phyloP scores from a whole-genome alignment of 208 protist species.

The Wallacemonas sp. region DNA sequence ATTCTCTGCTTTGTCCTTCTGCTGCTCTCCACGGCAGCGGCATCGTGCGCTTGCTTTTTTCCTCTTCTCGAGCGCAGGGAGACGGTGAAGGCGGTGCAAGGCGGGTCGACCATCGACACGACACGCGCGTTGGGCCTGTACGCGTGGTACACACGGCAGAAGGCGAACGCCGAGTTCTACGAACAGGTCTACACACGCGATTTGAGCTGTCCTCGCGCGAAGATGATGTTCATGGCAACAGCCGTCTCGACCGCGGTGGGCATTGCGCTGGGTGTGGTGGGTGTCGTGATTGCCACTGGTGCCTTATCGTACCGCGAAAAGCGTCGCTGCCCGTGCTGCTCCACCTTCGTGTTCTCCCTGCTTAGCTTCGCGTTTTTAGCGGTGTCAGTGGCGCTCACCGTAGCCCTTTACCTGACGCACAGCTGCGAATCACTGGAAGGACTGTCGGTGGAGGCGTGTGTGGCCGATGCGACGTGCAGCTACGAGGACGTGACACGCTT shows the following conservation, averaged over 20 bases:
- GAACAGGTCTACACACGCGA: conserved; percentile 8
- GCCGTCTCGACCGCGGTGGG: background rate
- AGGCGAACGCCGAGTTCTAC: conserved; percentile 1
- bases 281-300: background rate
- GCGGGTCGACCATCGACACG: background rate
- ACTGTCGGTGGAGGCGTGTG: background rate
- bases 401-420: conserved; percentile 5
- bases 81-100: background rate
- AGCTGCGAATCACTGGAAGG: conserved; percentile 7
- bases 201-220: background rate
- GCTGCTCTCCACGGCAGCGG: conserved; percentile 4
- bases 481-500: background rate
- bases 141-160: conserved; percentile 9
- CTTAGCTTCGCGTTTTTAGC: conserved; percentile 11
- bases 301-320: background rate
- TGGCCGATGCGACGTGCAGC: background rate
- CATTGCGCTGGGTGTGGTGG: conserved; percentile 12
- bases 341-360: conserved; percentile 11
- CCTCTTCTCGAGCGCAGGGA: background rate
- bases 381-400: conserved; percentile 3
- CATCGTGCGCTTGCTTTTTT: conserved; percentile 10
- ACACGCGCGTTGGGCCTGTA: background rate
- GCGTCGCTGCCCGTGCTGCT: conserved; percentile 5
- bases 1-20: conserved; percentile 11
- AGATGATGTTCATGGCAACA: conserved; percentile 7